Percentiles rank a stretch among this genome's conserved stretches.
Evolutionary conservation across 495 filamentous ascomycete genomes (phyloP).

Genomic region (Opeltia flavorubescens): DNA sequence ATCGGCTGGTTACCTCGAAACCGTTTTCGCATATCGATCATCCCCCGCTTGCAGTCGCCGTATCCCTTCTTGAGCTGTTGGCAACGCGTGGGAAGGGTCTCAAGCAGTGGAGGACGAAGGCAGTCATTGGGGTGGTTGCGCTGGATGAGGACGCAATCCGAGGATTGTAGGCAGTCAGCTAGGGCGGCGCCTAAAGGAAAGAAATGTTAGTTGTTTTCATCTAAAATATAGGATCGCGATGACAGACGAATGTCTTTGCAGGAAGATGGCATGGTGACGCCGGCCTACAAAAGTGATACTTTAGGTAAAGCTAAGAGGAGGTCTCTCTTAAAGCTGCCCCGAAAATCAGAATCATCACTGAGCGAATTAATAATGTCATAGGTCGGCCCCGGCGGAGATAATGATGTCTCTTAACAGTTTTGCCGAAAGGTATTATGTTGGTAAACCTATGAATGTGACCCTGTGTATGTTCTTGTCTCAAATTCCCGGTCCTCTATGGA

Average conservation of each 20-base stretch:
- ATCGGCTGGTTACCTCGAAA: conserved; percentile 93
- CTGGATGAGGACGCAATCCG: conserved; percentile 86
- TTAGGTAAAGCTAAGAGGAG: too few species aligned
- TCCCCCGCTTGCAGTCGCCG: conserved; percentile 86
- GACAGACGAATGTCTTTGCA: conserved; percentile 87
- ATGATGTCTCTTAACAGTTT: background rate
- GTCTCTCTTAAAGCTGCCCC: too few species aligned
- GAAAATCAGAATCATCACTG: too few species aligned
- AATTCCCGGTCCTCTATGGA: too few species aligned
- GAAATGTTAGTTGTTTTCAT: conserved; percentile 2
- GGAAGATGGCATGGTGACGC: conserved; percentile 87
- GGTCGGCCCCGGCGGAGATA: too few species aligned
- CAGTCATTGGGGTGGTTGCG: conserved; percentile 79
- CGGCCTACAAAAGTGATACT: too few species aligned
- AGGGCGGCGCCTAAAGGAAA: conserved; percentile 62
- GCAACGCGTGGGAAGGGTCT: conserved; percentile 71
- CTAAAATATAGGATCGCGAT: conserved; percentile 2
- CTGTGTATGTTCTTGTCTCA: too few species aligned
- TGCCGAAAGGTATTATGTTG: background rate
- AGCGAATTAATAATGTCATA: too few species aligned
- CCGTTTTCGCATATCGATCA: conserved; percentile 97
- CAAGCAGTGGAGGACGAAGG: conserved; percentile 60
- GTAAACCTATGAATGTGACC: too few species aligned
- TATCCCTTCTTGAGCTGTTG: conserved; percentile 89
- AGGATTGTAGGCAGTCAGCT: conserved; percentile 85